A percentile compares a stretch with the other conserved stretches of the same genome.
Evolutionary conservation across 768 basidiomycete genomes (phyloP).

Genomic region (Mycena alexandri): DNA sequence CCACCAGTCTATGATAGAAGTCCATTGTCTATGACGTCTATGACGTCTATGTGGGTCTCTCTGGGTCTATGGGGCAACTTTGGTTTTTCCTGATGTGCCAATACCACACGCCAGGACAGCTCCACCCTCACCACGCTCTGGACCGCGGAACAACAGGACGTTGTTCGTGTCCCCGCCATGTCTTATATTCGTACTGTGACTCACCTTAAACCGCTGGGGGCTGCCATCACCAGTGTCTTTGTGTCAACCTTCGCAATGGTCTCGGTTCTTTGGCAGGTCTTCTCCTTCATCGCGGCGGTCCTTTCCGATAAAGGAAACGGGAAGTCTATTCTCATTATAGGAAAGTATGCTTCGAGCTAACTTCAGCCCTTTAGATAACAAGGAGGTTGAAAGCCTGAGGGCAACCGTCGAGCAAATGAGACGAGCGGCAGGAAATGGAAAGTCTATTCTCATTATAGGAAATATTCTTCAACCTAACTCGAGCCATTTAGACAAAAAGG

Average conservation of each 20-base stretch:
- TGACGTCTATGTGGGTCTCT: no score
- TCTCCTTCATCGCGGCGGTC: not conserved
- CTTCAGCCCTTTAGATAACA: not conserved
- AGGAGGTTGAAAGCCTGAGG: not conserved
- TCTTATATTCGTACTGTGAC: not conserved
- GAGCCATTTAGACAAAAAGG: no score
- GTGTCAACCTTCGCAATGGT: constrained; percentile 7
- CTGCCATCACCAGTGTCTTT: constrained; percentile 1
- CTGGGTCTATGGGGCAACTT: no score
- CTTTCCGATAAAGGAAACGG: not conserved
- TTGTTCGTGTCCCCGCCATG: constrained; percentile 1
- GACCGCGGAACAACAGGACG: constrained; percentile 3
- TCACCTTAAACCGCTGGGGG: not conserved
- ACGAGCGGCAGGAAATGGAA: no score
- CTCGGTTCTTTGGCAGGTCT: not conserved
- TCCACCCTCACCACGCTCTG: not conserved
- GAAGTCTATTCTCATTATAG: not conserved
- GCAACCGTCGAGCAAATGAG: not conserved
- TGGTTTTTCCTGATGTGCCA: no score
- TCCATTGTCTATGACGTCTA: no score
- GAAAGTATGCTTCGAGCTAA: not conserved
- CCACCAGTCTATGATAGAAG: no score
- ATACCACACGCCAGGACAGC: not conserved
- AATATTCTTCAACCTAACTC: no score
- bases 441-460: not conserved